Base-by-base conservation (phyloP, 2,329 filamentous ascomycete species). In the Colletotrichum sansevieriae region DNA sequence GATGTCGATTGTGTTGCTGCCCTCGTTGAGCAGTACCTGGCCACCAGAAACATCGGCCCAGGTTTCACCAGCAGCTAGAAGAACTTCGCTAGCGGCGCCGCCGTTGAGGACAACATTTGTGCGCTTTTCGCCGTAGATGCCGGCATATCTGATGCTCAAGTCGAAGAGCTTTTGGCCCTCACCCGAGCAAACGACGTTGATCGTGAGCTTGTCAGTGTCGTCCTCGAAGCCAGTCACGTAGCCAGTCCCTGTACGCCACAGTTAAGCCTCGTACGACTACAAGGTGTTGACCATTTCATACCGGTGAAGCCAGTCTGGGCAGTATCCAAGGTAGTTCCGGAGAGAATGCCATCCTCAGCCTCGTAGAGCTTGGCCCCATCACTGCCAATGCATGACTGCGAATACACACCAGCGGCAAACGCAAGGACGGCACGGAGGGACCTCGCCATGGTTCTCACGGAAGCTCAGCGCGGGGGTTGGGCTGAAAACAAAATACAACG, bases 171-270 rank as follows among this genome's bases (percentile, higher is more conserved):
- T 76, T 11, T 76, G 71, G 25, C 65, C 58, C 0, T 71, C 72
- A 20, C 72, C 74, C 64, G 77, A 78, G 56, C 65, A 68, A 58
- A 75, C 75, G 43, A 85, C 70, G 18, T 73, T 80, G 73, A 85
- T 83, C 15, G 78, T 82, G 63, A 85, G 75, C 70, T 80, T 80
- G 73, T 85, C 83, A 4, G 75, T 72, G 7, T 73, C 71, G 4
- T 76, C 75, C 43, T 83, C 82, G 72, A 85, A 85, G 39, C 82
- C 79, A 43, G 81, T 80, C 13, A 85, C 81, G 66, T 85, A 85
- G 20, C 83, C 83, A 15, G 78, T 80, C 13, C 83, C 82, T 83
- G 55, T 56, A 44, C 43, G 25, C 1, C 56, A 15, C 46, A 46
- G 15, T 51, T 15, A 47, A 33, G 4, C 25, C 10, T 22, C 13